phyloP scores from a whole-genome alignment of 2,329 filamentous ascomycete species.

The Aspergillus pseudoglaucus region DNA sequence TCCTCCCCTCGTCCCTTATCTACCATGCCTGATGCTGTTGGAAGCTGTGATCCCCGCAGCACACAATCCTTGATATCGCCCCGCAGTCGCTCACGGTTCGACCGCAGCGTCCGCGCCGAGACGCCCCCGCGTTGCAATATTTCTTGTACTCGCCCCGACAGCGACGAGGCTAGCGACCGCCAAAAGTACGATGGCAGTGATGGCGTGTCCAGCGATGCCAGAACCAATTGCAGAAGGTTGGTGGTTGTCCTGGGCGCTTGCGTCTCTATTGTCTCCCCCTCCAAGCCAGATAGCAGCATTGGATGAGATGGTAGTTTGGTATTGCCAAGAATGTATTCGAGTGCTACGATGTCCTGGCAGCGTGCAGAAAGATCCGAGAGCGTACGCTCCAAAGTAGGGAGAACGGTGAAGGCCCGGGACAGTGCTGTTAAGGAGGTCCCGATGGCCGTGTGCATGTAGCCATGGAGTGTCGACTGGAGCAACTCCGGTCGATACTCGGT shows the following conservation, averaged over 20 bases:
- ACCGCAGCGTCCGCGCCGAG: constrained; percentile 70
- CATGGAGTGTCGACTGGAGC: constrained; percentile 69
- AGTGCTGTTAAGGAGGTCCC: constrained; percentile 72
- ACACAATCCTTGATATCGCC: constrained; percentile 81
- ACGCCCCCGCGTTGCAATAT: constrained; percentile 77
- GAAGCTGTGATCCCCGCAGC: constrained; percentile 64
- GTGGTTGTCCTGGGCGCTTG: constrained; percentile 30
- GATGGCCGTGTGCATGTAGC: constrained; percentile 73
- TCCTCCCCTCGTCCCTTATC: constrained; percentile 38
- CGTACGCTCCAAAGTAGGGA: constrained; percentile 75
- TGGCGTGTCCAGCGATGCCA: constrained; percentile 75
- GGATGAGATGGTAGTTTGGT: constrained; percentile 65
- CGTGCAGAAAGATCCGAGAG: constrained; percentile 73
- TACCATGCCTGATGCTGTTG: constrained; percentile 47
- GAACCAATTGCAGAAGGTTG: constrained; percentile 64
- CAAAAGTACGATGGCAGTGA: constrained; percentile 90
- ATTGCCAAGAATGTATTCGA: constrained; percentile 68
- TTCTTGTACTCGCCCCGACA: constrained; percentile 74
- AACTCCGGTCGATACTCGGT: constrained; percentile 58
- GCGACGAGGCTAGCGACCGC: constrained; percentile 73
- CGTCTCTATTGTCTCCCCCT: constrained; percentile 25
- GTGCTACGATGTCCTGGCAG: constrained; percentile 85
- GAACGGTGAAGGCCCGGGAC: constrained; percentile 66
- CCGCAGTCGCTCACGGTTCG: constrained; percentile 66
- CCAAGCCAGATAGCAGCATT: constrained; percentile 39